Base-by-base conservation (phyloP, 306 rosid genomes). In the Nissolia schottii region DNA sequence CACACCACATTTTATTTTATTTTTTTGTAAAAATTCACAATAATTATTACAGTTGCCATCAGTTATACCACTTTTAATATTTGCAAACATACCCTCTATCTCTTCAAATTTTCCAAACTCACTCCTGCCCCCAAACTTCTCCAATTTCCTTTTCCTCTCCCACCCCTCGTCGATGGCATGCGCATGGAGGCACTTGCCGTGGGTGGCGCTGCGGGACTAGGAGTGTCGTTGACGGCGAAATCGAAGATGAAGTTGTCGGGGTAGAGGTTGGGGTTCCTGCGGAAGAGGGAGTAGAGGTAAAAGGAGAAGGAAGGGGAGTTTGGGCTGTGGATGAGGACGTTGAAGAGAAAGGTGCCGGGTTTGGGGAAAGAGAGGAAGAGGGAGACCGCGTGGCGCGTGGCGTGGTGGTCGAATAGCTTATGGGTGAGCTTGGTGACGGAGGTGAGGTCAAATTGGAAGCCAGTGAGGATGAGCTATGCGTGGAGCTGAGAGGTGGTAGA, bases 311-410 rank as follows among this genome's bases (percentile, higher is more conserved):
- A 49, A 50, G 90, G 82, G 11, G 86, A 77, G n/a, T 86, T 89
- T 56, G 50, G 18, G 16, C 91, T 96, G 64, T 75, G 76, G 46
- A 91, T 73, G 62, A 94, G 83, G 56, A 91, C 99, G 66, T 94
- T 91, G 83, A 82, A 85, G 80, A 94, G 88, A 87, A 94, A 94
- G 27, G 85, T 83, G 49, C 89, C 99, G 6, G 99, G 96, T 6
- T 43, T 84, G n/a, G 80, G 88, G 51, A 85, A 59, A 50, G 89
- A 79, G 87, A 83, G 80, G 83, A 91, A 81, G 73, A 91, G 91
- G 51, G 80, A 71, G 4, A 81, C 88, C 3, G 97, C 95, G 23
- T 75, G 81, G 77, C 57, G 82, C 3, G 88, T 77, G 90, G 95
- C 93, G 18, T 75, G 78, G 28, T 88, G 77, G 71, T 94, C 90